Evolutionary conservation across 2,329 filamentous ascomycete genomes (phyloP).

Genomic region (Xylariomycetidae sp.): DNA sequence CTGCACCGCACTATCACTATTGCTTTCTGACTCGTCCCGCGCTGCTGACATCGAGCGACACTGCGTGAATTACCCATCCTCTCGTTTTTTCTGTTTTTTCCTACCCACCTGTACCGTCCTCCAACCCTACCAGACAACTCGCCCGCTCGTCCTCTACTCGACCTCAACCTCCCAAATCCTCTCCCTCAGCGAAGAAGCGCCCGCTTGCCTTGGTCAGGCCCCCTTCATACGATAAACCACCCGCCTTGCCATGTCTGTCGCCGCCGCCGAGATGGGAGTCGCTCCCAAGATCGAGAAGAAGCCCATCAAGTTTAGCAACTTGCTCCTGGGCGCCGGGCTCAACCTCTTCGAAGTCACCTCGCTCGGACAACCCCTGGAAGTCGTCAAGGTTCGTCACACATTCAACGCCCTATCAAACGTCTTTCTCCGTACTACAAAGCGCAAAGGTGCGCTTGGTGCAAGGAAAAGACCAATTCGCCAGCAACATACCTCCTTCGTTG

Average conservation of each 20-base stretch:
- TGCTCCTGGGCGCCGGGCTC: conserved; percentile 88
- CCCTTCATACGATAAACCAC: conserved; percentile 51
- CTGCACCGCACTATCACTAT: too few species aligned
- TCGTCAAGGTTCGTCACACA: too few species aligned
- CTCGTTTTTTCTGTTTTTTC: conserved; percentile 2
- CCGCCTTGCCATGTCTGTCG: conserved; percentile 59
- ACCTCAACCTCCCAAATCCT: conserved; percentile 4
- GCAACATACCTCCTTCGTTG: too few species aligned
- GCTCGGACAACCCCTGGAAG: conserved; percentile 77
- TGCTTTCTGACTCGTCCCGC: too few species aligned
- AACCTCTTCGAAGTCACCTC: conserved; percentile 88
- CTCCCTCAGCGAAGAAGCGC: conserved; percentile 70
- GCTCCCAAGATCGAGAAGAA: conserved; percentile 83
- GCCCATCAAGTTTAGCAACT: conserved; percentile 99
- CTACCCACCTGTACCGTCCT: neutral
- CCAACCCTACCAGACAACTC: conserved; percentile 9
- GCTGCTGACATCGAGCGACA: too few species aligned
- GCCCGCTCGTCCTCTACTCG: conserved; percentile 3
- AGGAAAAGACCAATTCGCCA: too few species aligned
- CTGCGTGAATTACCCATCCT: conserved; percentile 5
- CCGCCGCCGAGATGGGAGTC: conserved; percentile 47
- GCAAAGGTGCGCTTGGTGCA: too few species aligned
- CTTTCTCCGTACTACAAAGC: too few species aligned
- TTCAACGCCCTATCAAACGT: too few species aligned
- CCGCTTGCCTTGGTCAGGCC: conserved; percentile 98